These are phyloP conservation scores for Salix caprea DNA, from an alignment of 345 rosid genomes.

Conservation along the genomic window DNA sequence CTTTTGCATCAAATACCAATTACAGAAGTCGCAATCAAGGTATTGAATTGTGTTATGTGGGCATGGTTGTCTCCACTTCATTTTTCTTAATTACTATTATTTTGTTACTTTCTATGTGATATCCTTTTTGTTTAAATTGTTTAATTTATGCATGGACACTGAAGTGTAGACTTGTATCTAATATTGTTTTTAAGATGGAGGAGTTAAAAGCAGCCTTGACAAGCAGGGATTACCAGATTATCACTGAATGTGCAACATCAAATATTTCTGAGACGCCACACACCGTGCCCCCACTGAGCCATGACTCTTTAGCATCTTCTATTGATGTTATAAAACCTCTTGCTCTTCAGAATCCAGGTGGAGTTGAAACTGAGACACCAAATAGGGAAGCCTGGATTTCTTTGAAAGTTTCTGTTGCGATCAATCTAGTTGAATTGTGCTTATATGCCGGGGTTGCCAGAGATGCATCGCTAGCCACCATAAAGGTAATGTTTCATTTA, in stretches of 20 bases:
- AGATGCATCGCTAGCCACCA: conserved; percentile 72
- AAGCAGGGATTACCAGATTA: conserved; percentile 78
- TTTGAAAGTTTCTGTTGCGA: conserved; percentile 61
- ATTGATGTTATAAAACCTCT: conserved; percentile 26
- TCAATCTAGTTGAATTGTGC: conserved; percentile 72
- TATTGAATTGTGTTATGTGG: conserved; percentile 24
- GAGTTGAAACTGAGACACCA: conserved; percentile 29
- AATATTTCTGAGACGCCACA: conserved; percentile 79
- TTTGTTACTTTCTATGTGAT: not conserved
- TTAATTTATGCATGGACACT: not conserved
- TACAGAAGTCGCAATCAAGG: conserved; percentile 69
- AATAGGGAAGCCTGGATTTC: conserved; percentile 54
- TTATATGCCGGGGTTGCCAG: conserved; percentile 66
- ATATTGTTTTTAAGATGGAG: conserved; percentile 56
- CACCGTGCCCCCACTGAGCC: conserved; percentile 52
- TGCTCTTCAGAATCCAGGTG: conserved; percentile 37
- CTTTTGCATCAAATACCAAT: conserved; percentile 78
- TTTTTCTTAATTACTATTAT: not conserved
- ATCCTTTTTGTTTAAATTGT: conserved; percentile 1
- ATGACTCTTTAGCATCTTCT: conserved; percentile 12
- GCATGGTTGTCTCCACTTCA: conserved; percentile 1
- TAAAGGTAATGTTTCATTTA: conserved; percentile 47
- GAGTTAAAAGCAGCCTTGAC: conserved; percentile 77
- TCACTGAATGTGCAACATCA: conserved; percentile 80
- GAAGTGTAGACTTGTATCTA: conserved; percentile 13